phyloP scores from a whole-genome alignment of 805 yeast species.

The Starmerella scarabaei region DNA sequence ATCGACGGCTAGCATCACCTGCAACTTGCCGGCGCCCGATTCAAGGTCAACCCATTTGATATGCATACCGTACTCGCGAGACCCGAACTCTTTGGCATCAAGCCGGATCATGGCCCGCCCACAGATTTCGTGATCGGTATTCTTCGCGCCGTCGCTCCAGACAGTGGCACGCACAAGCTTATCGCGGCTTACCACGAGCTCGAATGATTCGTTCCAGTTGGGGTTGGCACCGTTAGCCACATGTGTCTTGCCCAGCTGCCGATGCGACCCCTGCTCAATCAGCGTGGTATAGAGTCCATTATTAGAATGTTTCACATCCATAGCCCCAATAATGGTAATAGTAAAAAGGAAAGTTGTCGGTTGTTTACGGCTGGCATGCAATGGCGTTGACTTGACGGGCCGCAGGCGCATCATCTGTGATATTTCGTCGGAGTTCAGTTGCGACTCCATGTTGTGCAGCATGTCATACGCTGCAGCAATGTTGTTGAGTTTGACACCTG shows the following conservation, averaged over 20 bases:
- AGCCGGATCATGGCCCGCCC: constrained; percentile 51
- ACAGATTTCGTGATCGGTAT: constrained; percentile 45
- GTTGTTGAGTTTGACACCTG: constrained; percentile 70
- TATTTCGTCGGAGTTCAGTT: constrained; percentile 43
- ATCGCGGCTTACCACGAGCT: constrained; percentile 33
- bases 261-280: constrained; percentile 41
- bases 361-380: background rate
- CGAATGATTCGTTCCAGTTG: constrained; percentile 80
- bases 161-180: constrained; percentile 45
- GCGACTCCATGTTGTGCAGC: constrained; percentile 25
- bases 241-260: constrained; percentile 56
- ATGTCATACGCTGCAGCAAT: constrained; percentile 29
- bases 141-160: constrained; percentile 45
- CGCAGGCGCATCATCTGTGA: constrained; percentile 28
- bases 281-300: constrained; percentile 48
- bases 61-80: constrained; percentile 52
- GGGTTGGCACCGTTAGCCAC: constrained; percentile 56
- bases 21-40: constrained; percentile 48
- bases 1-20: constrained; percentile 60
- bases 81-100: constrained; percentile 43
- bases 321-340: constrained; percentile 49
- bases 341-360: constrained; percentile 36
- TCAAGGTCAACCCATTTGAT: constrained; percentile 48
- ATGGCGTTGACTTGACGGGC: constrained; percentile 12
- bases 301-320: constrained; percentile 31